A percentile compares a stretch with the other conserved stretches of the same genome.
Evolutionary conservation across 495 filamentous ascomycete genomes (phyloP).

Genomic region (Penicillium mononematosum): DNA sequence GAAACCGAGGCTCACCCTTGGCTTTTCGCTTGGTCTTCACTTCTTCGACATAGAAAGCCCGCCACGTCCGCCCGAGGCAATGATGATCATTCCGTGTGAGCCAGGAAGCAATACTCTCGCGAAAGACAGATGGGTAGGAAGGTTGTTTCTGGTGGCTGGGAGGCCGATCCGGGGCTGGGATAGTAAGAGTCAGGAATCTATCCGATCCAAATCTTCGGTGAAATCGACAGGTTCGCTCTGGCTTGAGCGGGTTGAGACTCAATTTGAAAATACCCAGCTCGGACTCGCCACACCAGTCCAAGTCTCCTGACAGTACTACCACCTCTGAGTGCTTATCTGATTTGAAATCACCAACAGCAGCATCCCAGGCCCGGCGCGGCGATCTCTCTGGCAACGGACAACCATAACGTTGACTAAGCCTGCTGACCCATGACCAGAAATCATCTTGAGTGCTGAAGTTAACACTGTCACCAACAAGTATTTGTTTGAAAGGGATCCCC

Average conservation of each 20-base stretch:
- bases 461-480: constrained; percentile 29
- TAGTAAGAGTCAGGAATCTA: constrained; percentile 43
- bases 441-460: constrained; percentile 32
- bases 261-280: constrained; percentile 44
- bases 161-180: constrained; percentile 39
- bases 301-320: constrained; percentile 42
- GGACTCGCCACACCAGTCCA: constrained; percentile 39
- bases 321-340: constrained; percentile 40
- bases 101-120: constrained; percentile 42
- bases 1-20: constrained; percentile 32
- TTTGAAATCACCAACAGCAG: constrained; percentile 34
- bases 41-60: constrained; percentile 48
- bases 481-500: constrained; percentile 33
- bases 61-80: constrained; percentile 47
- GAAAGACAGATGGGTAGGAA: constrained; percentile 28
- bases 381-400: constrained; percentile 40
- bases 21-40: constrained; percentile 37
- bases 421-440: constrained; percentile 42
- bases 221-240: constrained; percentile 47
- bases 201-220: constrained; percentile 50
- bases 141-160: constrained; percentile 33
- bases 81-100: constrained; percentile 41
- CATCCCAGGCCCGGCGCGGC: constrained; percentile 42
- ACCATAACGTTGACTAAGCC: constrained; percentile 30
- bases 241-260: constrained; percentile 41